Evolutionary conservation across 2,329 filamentous ascomycete species (phyloP).

Genomic region (Incumbomyces lentus): DNA sequence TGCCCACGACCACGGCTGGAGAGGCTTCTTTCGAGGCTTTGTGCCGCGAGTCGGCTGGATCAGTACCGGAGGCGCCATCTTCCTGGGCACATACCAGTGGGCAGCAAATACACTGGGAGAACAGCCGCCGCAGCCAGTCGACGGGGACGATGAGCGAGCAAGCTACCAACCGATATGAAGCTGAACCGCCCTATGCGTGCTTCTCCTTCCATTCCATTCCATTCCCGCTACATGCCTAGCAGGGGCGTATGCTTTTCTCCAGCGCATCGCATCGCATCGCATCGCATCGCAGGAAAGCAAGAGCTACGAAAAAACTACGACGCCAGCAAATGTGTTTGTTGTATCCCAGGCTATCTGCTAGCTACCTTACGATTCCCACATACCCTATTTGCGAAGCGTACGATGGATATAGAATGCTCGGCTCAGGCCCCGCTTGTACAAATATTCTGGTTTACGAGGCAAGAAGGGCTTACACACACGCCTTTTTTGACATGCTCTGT

Average conservation of each 20-base stretch:
- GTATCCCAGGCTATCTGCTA: too few relatives aligned
- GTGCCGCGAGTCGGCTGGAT: constrained; percentile 90
- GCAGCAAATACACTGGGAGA: constrained; percentile 61
- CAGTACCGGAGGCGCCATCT: constrained; percentile 84
- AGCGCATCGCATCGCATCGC: not conserved
- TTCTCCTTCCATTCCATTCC: not conserved
- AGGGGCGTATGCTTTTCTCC: not conserved
- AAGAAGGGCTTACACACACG: too few relatives aligned
- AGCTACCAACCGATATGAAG: not conserved
- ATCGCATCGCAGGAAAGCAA: too few relatives aligned
- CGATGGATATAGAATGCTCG: too few relatives aligned
- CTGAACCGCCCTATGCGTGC: not conserved
- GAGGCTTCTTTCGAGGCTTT: constrained; percentile 41
- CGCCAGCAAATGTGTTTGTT: too few relatives aligned
- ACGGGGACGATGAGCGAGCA: not conserved
- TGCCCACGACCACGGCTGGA: constrained; percentile 37
- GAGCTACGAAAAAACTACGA: too few relatives aligned
- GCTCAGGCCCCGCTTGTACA: too few relatives aligned
- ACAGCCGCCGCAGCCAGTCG: too few relatives aligned
- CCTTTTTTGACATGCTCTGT: too few relatives aligned
- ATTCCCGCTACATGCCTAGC: not conserved
- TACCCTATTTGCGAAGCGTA: too few relatives aligned
- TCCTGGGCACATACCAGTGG: constrained; percentile 88
- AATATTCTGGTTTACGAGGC: too few relatives aligned
- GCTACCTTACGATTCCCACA: too few relatives aligned